These are phyloP conservation scores for Cerioporus squamosus DNA, from an alignment of 1,284 basidiomycete genomes.

Conservation along the genomic window DNA sequence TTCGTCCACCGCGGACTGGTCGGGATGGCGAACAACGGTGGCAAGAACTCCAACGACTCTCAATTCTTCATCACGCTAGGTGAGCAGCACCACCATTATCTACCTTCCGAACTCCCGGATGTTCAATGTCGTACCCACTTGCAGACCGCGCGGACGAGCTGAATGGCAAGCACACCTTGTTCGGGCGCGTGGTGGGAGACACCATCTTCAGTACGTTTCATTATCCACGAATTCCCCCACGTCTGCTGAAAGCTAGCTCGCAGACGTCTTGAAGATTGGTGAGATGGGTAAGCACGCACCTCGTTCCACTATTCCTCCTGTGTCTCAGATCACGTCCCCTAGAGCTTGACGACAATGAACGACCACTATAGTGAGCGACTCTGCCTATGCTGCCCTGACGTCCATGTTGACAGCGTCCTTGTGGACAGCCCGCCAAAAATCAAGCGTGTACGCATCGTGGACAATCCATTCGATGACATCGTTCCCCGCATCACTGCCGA, in stretches of 20 bases:
- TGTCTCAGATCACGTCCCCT: constrained; percentile 25
- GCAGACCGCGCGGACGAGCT: constrained; percentile 87
- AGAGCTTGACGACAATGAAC: constrained; percentile 85
- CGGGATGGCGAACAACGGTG: constrained; percentile 92
- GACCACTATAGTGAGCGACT: constrained; percentile 80
- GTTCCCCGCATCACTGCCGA: constrained; percentile 95
- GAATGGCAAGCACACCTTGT: constrained; percentile 88
- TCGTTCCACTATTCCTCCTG: neutral
- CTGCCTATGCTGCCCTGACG: neutral
- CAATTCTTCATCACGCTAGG: constrained; percentile 93
- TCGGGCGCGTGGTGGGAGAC: constrained; percentile 81
- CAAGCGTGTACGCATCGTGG: constrained; percentile 79
- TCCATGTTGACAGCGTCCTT: neutral
- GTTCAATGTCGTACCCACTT: neutral
- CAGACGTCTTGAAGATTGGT: constrained; percentile 90
- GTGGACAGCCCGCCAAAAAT: constrained; percentile 89
- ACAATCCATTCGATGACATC: constrained; percentile 95
- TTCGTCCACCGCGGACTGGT: constrained; percentile 88
- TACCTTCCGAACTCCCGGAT: neutral
- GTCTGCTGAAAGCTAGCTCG: neutral
- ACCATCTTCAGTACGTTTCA: constrained; percentile 83
- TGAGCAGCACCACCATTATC: constrained; percentile 32
- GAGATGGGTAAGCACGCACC: constrained; percentile 66
- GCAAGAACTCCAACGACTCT: constrained; percentile 83
- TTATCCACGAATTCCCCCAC: neutral